Evolutionary conservation across 805 yeast species (phyloP).

Genomic region (Priceomyces melissophilus): DNA sequence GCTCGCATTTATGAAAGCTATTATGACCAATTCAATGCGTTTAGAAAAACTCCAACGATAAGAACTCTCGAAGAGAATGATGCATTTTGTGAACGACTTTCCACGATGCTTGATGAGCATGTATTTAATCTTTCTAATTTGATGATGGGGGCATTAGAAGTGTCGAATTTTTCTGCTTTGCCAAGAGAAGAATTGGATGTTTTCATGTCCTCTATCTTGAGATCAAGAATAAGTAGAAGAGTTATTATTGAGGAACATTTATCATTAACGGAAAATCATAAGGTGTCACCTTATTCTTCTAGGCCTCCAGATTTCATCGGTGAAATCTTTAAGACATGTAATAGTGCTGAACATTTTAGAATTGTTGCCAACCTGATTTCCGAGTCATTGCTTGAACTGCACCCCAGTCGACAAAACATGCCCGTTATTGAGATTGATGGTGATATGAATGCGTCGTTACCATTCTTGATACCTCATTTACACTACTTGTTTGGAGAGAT

Average conservation of each 20-base stretch:
- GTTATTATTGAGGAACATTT: constrained; percentile 90
- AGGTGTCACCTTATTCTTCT: constrained; percentile 41
- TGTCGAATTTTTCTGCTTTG: constrained; percentile 54
- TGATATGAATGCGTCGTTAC: constrained; percentile 61
- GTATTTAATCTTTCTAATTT: constrained; percentile 79
- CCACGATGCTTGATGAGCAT: constrained; percentile 71
- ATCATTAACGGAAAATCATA: constrained; percentile 66
- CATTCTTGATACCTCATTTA: constrained; percentile 81
- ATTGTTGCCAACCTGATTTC: constrained; percentile 51
- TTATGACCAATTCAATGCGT: constrained; percentile 80
- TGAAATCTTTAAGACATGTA: constrained; percentile 78
- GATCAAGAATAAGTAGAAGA: constrained; percentile 86
- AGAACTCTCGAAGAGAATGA: constrained; percentile 71
- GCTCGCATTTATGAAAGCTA: constrained; percentile 87
- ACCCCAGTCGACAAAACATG: constrained; percentile 51
- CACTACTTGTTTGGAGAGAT: constrained; percentile 87
- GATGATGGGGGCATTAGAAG: constrained; percentile 90
- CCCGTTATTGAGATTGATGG: constrained; percentile 82
- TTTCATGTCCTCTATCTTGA: constrained; percentile 70
- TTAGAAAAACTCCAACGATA: constrained; percentile 70
- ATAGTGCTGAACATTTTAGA: constrained; percentile 63
- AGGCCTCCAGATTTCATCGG: constrained; percentile 61
- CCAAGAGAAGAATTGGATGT: constrained; percentile 64
- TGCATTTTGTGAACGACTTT: constrained; percentile 61
- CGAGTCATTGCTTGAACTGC: constrained; percentile 49